Base-by-base conservation (phyloP, 1,139 yeast genomes). In the Yamadazyma atlantica region DNA sequence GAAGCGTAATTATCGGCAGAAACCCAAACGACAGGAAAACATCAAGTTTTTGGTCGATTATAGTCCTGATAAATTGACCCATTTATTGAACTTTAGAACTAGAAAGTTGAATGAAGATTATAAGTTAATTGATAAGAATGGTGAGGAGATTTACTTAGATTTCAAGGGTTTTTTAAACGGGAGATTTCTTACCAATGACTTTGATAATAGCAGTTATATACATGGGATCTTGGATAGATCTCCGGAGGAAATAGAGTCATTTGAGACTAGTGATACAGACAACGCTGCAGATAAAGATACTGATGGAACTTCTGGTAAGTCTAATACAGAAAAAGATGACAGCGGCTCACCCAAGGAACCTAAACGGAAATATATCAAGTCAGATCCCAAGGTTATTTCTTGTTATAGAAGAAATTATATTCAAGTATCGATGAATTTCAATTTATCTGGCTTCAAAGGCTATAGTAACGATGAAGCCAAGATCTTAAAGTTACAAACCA, bases 381-480 rank as follows among this genome's bases (percentile, higher is more conserved):
- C 50, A 4, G 64, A 62, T 37, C 73, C 75, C 8, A 64, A 57
- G 42, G 71, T 70, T 15, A 62, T 72, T 19, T 66, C 73, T 11
- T 73, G 77, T 47, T 72, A 73, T 50, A 54, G 78, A 41, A 51
- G 78, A 41, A 73, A 73, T 46, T 69, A 58, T 45, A 66, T 72
- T 38, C 75, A 68, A 44, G 49, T 69, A 10, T 54, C 63, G 12
- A 42, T 69, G 37, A 63, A 64, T 43, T 52, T 70, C 56, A 64
- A 61, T 35, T 50, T 70, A 25, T 51, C 55, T 5, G 70, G 70
- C 1, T 55, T 64, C 35, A 48, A 50, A 24, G 35, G 40, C 29
- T 38, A 44, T 33, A 34, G 45, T 19, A 45, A 51, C 16, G 35
- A 46, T 13, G 57, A 55, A 15, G 46, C 55, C 12, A 64, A 63